Conservation (phyloP, 768 basidiomycete genomes). For the Dictyophora rubrovolvata region DNA sequence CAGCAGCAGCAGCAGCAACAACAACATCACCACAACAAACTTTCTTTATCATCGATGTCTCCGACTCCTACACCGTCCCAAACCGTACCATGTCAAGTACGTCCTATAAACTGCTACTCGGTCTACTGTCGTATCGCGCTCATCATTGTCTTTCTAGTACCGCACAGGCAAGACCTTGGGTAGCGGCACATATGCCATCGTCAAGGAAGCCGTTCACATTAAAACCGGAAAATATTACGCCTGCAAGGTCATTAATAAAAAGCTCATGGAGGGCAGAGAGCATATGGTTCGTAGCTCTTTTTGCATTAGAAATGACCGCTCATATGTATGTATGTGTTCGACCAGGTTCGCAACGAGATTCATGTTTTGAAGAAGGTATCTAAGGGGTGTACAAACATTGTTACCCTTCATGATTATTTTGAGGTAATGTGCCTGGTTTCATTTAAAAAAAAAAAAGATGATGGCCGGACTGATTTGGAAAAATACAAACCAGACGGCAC, state of each 20-base stretch:
- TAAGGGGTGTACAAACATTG: conserved; percentile 81
- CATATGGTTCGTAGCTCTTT: conserved; percentile 65
- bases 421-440: conserved; percentile 42
- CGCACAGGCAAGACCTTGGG: conserved; percentile 82
- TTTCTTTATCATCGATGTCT: neutral
- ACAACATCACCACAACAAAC: neutral
- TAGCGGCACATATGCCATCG: conserved; percentile 91
- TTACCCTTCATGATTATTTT: conserved; percentile 93
- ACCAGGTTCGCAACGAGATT: conserved; percentile 92
- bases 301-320: neutral
- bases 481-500: conserved; percentile 58
- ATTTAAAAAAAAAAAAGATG: conserved; percentile 1
- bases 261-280: conserved; percentile 95
- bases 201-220: conserved; percentile 92
- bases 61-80: conserved; percentile 5
- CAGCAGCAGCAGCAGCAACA: neutral
- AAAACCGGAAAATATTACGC: conserved; percentile 91
- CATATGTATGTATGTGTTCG: neutral
- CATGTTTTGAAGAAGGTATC: conserved; percentile 89
- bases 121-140: neutral
- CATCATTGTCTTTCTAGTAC: conserved; percentile 37
- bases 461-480: neutral
- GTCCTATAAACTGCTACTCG: neutral
- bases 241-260: conserved; percentile 99
- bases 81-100: conserved; percentile 12